Percentiles rank a stretch among this genome's conserved stretches.
phyloP scores from a whole-genome alignment of 2,329 filamentous ascomycete species.

The Calonectria honghensis region DNA sequence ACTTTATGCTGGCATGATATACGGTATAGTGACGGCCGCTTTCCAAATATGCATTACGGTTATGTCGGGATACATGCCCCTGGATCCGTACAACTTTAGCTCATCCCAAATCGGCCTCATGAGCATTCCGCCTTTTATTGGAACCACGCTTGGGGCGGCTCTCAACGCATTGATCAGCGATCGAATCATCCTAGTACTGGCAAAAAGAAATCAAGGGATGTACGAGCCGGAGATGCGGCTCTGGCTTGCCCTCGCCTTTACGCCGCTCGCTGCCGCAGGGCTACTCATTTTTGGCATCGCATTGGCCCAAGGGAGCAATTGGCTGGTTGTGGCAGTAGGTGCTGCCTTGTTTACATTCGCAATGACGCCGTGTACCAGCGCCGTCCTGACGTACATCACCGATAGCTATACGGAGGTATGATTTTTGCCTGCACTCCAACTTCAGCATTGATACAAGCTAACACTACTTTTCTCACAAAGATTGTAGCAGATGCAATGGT shows the following conservation, averaged over 20 bases:
- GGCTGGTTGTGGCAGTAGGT: slow-evolving; percentile 58
- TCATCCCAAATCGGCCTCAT: slow-evolving; percentile 62
- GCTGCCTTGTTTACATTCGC: slow-evolving; percentile 62
- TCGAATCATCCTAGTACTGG: slow-evolving; percentile 58
- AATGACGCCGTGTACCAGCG: slow-evolving; percentile 55
- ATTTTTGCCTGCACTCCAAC: not conserved
- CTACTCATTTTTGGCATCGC: slow-evolving; percentile 30
- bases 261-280: slow-evolving; percentile 21
- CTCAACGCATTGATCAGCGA: slow-evolving; percentile 60
- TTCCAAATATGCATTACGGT: slow-evolving; percentile 20
- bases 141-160: slow-evolving; percentile 58
- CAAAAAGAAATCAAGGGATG: slow-evolving; percentile 61
- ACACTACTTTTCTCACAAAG: slow-evolving; percentile 48
- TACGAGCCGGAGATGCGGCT: slow-evolving; percentile 68
- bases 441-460: not conserved
- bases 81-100: slow-evolving; percentile 62
- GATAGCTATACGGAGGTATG: slow-evolving; percentile 61
- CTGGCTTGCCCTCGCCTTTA: slow-evolving; percentile 54
- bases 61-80: slow-evolving; percentile 12
- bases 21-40: slow-evolving; percentile 15
- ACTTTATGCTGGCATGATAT: slow-evolving; percentile 30
- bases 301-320: slow-evolving; percentile 12
- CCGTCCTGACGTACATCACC: slow-evolving; percentile 62
- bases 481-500: slow-evolving; percentile 69
- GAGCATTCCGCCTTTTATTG: slow-evolving; percentile 63